phyloP scores from a whole-genome alignment of 495 filamentous ascomycete species.

The Penicillium robsamsonii region DNA sequence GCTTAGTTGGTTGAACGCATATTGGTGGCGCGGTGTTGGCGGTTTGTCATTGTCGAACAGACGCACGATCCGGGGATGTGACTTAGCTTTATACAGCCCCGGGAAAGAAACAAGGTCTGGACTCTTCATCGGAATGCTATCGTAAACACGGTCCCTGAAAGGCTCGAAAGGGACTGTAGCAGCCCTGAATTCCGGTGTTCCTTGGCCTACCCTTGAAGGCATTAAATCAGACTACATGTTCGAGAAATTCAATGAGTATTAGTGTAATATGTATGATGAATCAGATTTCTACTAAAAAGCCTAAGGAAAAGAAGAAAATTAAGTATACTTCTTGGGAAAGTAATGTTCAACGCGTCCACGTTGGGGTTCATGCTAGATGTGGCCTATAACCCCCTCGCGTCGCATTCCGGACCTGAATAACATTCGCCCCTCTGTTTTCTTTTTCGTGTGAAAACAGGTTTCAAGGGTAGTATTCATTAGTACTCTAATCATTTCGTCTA shows the following conservation, averaged over 20 bases:
- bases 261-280: not conserved
- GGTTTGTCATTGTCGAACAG: not conserved
- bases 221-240: not conserved
- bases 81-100: constrained; percentile 18
- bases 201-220: constrained; percentile 12
- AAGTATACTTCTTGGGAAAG: not conserved
- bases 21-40: constrained; percentile 11
- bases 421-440: not conserved
- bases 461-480: not conserved
- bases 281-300: not conserved
- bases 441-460: not conserved
- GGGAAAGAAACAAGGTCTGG: constrained; percentile 13
- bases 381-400: constrained; percentile 8
- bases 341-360: not conserved
- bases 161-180: constrained; percentile 23
- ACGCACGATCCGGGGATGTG: constrained; percentile 13
- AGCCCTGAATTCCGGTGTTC: constrained; percentile 28
- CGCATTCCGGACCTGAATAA: constrained; percentile 8
- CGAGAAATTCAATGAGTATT: not conserved
- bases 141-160: constrained; percentile 18
- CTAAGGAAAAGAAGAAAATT: not conserved
- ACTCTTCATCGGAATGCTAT: constrained; percentile 23
- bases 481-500: not conserved
- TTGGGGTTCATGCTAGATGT: not conserved
- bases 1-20: constrained; percentile 6